Evolutionary conservation across 768 basidiomycete species (phyloP).

Genomic region (Gymnopilus junonius): DNA sequence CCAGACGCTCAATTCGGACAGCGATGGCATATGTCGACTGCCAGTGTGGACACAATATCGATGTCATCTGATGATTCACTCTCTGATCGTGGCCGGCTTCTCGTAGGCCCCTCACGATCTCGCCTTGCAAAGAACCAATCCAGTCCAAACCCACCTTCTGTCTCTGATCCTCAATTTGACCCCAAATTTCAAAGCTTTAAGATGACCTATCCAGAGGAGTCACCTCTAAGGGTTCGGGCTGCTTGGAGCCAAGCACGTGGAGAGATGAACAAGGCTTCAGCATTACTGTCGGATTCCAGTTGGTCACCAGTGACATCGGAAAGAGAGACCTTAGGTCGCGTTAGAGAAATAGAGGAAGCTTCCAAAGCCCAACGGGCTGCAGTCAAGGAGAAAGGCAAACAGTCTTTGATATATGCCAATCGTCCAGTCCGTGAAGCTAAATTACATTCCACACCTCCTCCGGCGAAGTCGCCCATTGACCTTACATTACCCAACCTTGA

Average conservation of each 20-base stretch:
- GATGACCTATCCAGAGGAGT: constrained; percentile 60
- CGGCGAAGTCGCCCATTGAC: constrained; percentile 43
- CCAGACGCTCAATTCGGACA: constrained; percentile 58
- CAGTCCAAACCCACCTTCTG: constrained; percentile 32
- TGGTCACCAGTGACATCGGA: constrained; percentile 50
- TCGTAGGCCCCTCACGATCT: constrained; percentile 50
- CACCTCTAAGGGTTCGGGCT: constrained; percentile 51
- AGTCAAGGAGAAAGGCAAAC: constrained; percentile 76
- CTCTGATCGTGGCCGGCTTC: constrained; percentile 46
- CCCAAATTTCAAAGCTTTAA: constrained; percentile 60
- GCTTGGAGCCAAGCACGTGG: constrained; percentile 70
- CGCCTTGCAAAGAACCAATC: constrained; percentile 59
- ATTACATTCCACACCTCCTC: constrained; percentile 40
- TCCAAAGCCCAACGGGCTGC: constrained; percentile 67
- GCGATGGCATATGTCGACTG: constrained; percentile 44
- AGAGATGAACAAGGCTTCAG: constrained; percentile 64
- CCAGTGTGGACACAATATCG: constrained; percentile 47
- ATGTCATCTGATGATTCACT: constrained; percentile 75
- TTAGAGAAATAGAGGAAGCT: constrained; percentile 77
- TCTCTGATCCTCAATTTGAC: constrained; percentile 37
- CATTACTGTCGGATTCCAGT: constrained; percentile 55
- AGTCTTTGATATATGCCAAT: constrained; percentile 82
- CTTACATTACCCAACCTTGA: constrained; percentile 36
- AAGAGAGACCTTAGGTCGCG: constrained; percentile 56
- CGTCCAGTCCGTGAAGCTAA: constrained; percentile 55